Base-by-base conservation (phyloP, 805 yeast genomes). In the Lipomyces orientalis region DNA sequence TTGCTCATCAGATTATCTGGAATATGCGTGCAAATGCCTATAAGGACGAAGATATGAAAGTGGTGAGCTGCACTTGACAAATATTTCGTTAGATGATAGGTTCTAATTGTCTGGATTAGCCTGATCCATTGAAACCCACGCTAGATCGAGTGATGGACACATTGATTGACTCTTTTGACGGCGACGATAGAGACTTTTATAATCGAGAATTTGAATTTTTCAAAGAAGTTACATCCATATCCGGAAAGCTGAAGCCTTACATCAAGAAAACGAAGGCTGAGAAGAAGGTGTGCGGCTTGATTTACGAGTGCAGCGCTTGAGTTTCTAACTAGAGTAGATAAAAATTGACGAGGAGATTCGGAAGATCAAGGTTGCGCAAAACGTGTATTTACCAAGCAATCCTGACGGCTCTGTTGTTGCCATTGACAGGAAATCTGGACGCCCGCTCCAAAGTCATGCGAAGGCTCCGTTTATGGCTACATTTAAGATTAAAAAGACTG, bases 391-490 rank as follows among this genome's bases (percentile, higher is more conserved):
- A 66, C 99, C 99, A 22, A 89, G 97, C 70, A 93, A 95, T 75
- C 99, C 99, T 1, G 97, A 93, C 78, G 99, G 99, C 60, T 85
- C 85, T n/a, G 91, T 95, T 46, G 82, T 93, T 67, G 98, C 93
- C 75, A 95, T 95, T 76, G 93, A 92, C 77, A 83, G 99, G 66
- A 89, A 88, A 73, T 89, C 97, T 4, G 99, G 99, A 67, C 88
- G 86, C 74, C 99, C 99, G 8, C 82, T 95, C 73, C 99, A 95
- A 79, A 91, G 97, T 12, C 99, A 95, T 78, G 99, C 99, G 14
- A 95, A 95, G 77, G 98, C 99, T 0, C 99, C 99, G 51, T 95
- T 93, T 77, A 85, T 95, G 93, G 99, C 99, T 0, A 89, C 97
- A 0, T 95, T 95, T 83, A 90, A 88, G 78, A 93, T 95, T 73